Evolutionary conservation across 2,329 filamentous ascomycete species (phyloP), one percentile per base, ranked within the genome.

Genomic region (Colletotrichum falcatum): DNA sequence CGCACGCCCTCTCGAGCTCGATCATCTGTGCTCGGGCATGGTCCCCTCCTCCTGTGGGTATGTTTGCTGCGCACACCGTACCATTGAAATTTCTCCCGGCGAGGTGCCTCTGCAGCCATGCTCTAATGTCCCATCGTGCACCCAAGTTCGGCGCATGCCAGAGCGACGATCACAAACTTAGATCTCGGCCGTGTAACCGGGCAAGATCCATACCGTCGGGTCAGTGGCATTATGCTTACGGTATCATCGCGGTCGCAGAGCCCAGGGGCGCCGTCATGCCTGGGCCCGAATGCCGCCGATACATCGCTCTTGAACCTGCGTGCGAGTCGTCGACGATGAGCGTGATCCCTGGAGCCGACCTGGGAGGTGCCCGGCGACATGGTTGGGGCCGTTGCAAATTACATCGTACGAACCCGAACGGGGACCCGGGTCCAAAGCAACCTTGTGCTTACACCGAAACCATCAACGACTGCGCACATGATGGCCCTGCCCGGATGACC

Each of bases 171-270:
- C 67, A 88, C 89, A 66, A 83, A 92, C 90, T 16, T 4, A 92
- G 74, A 80, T 85, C 12, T 90, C 86, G 74, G 92, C 89, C 0
- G 88, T 1, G 18, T 8, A n/a, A 12, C 20, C 42, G 42, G 42
- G 89, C 1, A 91, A 89, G 61, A 91, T 89, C 74, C 89, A 92
- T 75, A 85, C 92, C 61, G 87, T 91, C 6, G 90, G 88, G 85
- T 42, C 92, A 85, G 81, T 83, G 18, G 84, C 89, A 0, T 79
- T 84, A 1, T 84, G 83, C 1, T 85, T 87, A 0, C 86, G 88
- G 49, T 90, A 89, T 75, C 85, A 87, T 73, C 84, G 83, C 61
- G 88, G 88, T 1, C 80, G 88, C 6, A 84, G 81, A 62, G 84
- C 84, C 2, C 79, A 83, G 46, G 83, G 83, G 0, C 35, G 82